Base-by-base conservation (phyloP, 2,329 filamentous ascomycete genomes). In the Thielaviopsis musarum region DNA sequence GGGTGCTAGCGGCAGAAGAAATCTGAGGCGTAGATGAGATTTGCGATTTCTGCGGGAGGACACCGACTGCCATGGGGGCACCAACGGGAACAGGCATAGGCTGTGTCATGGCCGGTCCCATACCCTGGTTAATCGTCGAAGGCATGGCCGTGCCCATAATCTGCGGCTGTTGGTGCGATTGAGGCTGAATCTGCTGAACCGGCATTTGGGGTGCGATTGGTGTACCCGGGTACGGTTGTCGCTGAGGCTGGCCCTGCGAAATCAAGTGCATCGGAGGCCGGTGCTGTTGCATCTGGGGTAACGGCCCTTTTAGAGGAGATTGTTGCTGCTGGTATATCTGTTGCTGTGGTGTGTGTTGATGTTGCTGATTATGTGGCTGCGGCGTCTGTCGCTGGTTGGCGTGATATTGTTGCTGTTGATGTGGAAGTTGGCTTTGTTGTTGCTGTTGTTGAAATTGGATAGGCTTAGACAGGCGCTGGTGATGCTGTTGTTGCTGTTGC, bases 1-100 rank as follows among this genome's bases (percentile, higher is more conserved):
- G 56, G 26, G 41, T 56, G 54, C 55, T 19, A 34, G 54, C 2
- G 59, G 54, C 28, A 13, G 61, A 34, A 34, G 48, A n/a, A 24
- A 59, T 56, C 56, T 60, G 38, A 5, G 38, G 15, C 38, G 38
- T 45, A 15, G 38, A n/a, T 17, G 38, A n/a, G 5, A 45, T 45
- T 45, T 45, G 38, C 38, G 38, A 10, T 7, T 45, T 6, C 10
- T 15, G 38, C 17, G 38, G 38, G 15, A 45, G 5, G 10, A 45
- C 38, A 4, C 38, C 38, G 17, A n/a, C 38, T 45, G 38, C 2
- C 38, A 45, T 45, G 13, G 38, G 15, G 10, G n/a, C 38, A 10
- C 38, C 38, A 22, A 49, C 7, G 7, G 55, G 54, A 12, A 58
- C 54, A 10, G 54, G 52, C 7, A 41, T 13, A n/a, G 53, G 48